These are phyloP conservation scores for Gyrodon lividus DNA, from an alignment of 768 basidiomycete genomes.

Conservation along the genomic window DNA sequence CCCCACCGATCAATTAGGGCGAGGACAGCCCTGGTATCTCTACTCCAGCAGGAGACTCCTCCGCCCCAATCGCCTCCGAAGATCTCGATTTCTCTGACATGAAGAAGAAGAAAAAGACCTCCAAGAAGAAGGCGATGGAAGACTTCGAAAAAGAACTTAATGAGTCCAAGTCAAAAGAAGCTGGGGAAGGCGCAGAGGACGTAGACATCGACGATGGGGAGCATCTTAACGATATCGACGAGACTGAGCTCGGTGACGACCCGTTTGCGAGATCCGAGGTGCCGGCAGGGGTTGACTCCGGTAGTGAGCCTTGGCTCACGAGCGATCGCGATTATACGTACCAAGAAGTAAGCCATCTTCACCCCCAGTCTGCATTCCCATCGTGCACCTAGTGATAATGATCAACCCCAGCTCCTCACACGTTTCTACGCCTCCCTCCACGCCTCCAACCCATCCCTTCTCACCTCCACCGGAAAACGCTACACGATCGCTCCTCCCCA, in stretches of 20 bases:
- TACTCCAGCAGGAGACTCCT: constrained; percentile 43
- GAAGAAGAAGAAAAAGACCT: constrained; percentile 93
- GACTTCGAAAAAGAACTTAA: constrained; percentile 93
- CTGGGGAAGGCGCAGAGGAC: constrained; percentile 57
- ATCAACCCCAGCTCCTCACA: constrained; percentile 60
- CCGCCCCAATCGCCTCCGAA: constrained; percentile 53
- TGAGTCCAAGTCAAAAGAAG: constrained; percentile 63
- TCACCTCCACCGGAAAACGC: constrained; percentile 82
- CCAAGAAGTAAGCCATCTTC: constrained; percentile 62
- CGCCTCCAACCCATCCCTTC: constrained; percentile 89
- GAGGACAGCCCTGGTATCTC: constrained; percentile 65
- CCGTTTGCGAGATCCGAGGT: constrained; percentile 66
- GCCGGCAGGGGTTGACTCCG: constrained; percentile 64
- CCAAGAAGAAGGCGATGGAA: constrained; percentile 90
- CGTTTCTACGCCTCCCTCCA: constrained; percentile 92
- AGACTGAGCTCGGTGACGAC: constrained; percentile 86
- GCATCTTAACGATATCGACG: constrained; percentile 68
- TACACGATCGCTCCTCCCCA: constrained; percentile 97
- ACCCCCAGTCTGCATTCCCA: not conserved
- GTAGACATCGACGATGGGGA: constrained; percentile 60
- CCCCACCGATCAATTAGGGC: constrained; percentile 38
- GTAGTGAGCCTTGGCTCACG: constrained; percentile 85
- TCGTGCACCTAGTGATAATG: not conserved
- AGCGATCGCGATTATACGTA: constrained; percentile 97
- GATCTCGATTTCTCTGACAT: constrained; percentile 94